These are phyloP conservation scores for Tricharina praecox DNA, from an alignment of 495 filamentous ascomycete species.

Conservation along the genomic window DNA sequence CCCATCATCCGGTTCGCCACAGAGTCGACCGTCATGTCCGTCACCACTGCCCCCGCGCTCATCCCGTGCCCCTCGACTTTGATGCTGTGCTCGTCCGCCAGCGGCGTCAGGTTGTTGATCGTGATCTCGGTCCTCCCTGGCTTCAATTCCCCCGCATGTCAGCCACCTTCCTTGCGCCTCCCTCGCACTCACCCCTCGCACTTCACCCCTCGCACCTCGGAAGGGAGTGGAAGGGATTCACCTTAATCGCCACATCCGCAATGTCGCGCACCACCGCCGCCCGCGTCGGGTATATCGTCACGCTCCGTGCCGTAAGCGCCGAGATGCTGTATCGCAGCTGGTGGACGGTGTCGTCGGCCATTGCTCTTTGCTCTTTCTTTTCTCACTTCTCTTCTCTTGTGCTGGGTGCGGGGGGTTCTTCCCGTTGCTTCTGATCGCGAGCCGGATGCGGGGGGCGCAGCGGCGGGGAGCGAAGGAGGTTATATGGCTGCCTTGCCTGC, in stretches of 20 bases:
- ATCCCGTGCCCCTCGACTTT: slow-evolving; percentile 50
- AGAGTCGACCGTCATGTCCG: slow-evolving; percentile 46
- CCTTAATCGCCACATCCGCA: slow-evolving; percentile 40
- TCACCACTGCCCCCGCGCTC: slow-evolving; percentile 26
- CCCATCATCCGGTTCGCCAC: slow-evolving; percentile 33
- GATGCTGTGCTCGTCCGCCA: slow-evolving; percentile 47
- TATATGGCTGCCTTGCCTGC: too few relatives aligned
- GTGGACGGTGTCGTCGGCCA: slow-evolving; percentile 14
- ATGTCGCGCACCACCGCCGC: slow-evolving; percentile 49
- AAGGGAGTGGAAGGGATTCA: too few relatives aligned
- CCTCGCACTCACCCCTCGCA: too few relatives aligned
- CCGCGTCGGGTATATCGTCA: slow-evolving; percentile 44
- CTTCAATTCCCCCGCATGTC: too few relatives aligned
- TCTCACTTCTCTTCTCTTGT: too few relatives aligned
- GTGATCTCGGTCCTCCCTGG: slow-evolving; percentile 47
- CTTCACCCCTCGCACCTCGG: too few relatives aligned
- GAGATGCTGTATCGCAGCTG: slow-evolving; percentile 36
- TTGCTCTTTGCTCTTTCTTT: too few relatives aligned
- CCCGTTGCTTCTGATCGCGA: too few relatives aligned
- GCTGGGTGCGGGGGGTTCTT: too few relatives aligned
- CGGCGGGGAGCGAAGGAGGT: too few relatives aligned
- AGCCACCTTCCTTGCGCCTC: too few relatives aligned
- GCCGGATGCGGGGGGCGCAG: too few relatives aligned
- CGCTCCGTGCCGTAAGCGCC: slow-evolving; percentile 40
- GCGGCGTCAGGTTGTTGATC: slow-evolving; percentile 47